Percentiles rank a stretch among this genome's conserved stretches.
Evolutionary conservation across 768 basidiomycete genomes (phyloP).

Genomic region (Mrakia frigida): DNA sequence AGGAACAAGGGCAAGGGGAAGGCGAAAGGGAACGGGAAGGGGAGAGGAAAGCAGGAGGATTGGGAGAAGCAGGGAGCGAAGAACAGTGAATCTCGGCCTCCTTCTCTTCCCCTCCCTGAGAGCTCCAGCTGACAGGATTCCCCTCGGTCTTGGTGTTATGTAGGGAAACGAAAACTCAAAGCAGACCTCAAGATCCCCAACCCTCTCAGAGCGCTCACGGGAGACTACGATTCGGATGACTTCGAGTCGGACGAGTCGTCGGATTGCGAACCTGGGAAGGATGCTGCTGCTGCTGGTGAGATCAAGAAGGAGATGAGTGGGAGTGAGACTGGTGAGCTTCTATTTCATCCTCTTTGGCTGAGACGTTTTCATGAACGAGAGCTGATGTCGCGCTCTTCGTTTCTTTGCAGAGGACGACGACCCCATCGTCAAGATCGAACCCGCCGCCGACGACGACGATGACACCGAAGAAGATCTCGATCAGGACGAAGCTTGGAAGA

Average conservation of each 20-base stretch:
- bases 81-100: background rate
- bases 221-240: background rate
- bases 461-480: slow-evolving; percentile 6
- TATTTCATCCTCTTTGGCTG: no score
- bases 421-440: background rate
- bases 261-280: background rate
- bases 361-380: no score
- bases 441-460: background rate
- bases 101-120: background rate
- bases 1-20: background rate
- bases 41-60: background rate
- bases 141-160: background rate
- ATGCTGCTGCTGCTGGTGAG: background rate
- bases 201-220: background rate
- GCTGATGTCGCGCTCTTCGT: background rate
- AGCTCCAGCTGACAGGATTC: background rate
- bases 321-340: slow-evolving; percentile 1
- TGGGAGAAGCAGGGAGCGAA: background rate
- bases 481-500: background rate
- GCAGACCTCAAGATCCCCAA: background rate
- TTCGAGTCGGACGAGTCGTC: background rate
- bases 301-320: background rate
- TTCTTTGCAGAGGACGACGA: background rate
- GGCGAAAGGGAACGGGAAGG: background rate
- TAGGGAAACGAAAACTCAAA: background rate